Evolutionary conservation across 2,329 filamentous ascomycete species (phyloP).

Genomic region (Knoxdaviesia capensis): DNA sequence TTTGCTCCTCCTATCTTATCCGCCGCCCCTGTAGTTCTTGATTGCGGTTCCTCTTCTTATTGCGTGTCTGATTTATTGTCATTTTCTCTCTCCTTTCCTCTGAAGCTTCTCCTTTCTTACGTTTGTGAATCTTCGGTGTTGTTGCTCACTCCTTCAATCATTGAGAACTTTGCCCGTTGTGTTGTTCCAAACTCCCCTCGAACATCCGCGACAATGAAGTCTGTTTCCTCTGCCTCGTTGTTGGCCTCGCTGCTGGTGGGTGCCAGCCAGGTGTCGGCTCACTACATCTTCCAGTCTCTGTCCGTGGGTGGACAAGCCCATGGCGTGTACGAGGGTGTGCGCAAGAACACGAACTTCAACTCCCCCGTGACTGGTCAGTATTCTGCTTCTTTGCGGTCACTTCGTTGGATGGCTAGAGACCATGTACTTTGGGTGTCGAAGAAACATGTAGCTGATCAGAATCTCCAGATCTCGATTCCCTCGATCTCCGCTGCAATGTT

Average conservation of each 20-base stretch:
- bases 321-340: slow-evolving; percentile 13
- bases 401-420: background rate
- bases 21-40: too few species aligned
- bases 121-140: too few species aligned
- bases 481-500: slow-evolving; percentile 18
- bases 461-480: slow-evolving; percentile 13
- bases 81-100: too few species aligned
- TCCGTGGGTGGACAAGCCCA: slow-evolving; percentile 9
- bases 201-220: too few species aligned
- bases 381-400: too few species aligned
- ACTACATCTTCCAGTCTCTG: slow-evolving; percentile 13
- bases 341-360: slow-evolving; percentile 17
- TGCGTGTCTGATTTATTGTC: too few species aligned
- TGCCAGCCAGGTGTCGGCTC: slow-evolving; percentile 5
- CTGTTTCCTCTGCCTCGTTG: background rate
- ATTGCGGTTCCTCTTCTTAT: too few species aligned
- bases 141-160: too few species aligned
- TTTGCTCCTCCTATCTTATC: too few species aligned
- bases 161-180: too few species aligned
- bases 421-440: background rate
- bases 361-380: slow-evolving; percentile 12
- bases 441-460: background rate
- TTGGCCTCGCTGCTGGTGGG: slow-evolving; percentile 1
- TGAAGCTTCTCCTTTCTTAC: too few species aligned
- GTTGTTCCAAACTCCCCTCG: too few species aligned